Conservation (phyloP, 148 eudicot genomes). For the Heliosperma pusillum region DNA sequence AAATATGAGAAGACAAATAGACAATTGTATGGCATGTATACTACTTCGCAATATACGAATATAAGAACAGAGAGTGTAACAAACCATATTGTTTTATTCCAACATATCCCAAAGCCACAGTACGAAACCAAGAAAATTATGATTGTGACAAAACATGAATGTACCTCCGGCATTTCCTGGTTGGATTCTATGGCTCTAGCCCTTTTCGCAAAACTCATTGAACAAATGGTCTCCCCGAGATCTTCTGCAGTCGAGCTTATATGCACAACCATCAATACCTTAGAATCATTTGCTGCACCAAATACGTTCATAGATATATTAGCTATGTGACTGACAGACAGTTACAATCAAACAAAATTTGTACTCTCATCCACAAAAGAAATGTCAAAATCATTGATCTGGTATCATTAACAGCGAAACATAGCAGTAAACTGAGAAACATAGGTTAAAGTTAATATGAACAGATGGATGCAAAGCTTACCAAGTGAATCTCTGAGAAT, state of each 20-base stretch:
- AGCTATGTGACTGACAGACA: background rate
- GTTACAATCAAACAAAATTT: background rate
- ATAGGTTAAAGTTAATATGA: background rate
- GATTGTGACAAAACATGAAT: background rate
- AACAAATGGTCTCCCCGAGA: slow-evolving; percentile 59
- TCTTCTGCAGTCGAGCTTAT: slow-evolving; percentile 62
- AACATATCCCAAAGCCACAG: background rate
- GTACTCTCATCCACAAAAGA: background rate
- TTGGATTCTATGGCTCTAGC: slow-evolving; percentile 60
- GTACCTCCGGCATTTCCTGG: slow-evolving; percentile 51
- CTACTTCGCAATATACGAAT: background rate
- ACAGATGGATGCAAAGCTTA: slow-evolving; percentile 20
- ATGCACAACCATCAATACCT: slow-evolving; percentile 68
- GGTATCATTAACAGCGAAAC: background rate
- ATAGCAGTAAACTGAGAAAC: background rate
- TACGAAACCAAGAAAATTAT: background rate
- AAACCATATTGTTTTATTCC: background rate
- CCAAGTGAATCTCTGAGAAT: slow-evolving; percentile 69
- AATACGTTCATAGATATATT: slow-evolving; percentile 1
- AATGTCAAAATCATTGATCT: background rate
- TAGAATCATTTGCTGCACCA: slow-evolving; percentile 55
- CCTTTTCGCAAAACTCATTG: slow-evolving; percentile 58
- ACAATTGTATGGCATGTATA: background rate
- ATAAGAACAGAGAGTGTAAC: background rate
- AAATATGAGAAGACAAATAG: background rate